Percentiles rank a stretch among this genome's conserved stretches.
Evolutionary conservation across 768 basidiomycete species (phyloP).

Genomic region (Boletus pseudo-olivaceus): DNA sequence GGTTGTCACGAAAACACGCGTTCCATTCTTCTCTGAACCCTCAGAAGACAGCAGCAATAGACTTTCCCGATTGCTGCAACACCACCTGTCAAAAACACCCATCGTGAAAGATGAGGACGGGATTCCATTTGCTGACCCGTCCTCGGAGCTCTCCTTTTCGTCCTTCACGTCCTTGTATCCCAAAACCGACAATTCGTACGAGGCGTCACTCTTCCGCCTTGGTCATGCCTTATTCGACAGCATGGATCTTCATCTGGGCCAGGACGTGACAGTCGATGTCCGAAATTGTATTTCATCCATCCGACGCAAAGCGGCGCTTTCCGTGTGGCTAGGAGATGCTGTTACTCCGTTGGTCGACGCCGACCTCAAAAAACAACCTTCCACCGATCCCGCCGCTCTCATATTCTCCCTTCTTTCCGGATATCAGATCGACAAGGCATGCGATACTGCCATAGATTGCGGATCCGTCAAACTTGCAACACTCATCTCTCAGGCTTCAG

Average conservation of each 20-base stretch:
- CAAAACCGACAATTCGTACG: conserved; percentile 63
- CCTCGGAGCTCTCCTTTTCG: conserved; percentile 64
- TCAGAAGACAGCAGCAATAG: conserved; percentile 36
- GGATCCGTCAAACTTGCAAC: conserved; percentile 85
- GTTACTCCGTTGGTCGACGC: conserved; percentile 70
- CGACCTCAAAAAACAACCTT: conserved; percentile 54
- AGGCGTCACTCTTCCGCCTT: conserved; percentile 83
- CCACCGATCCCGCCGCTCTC: conserved; percentile 42
- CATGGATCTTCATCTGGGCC: conserved; percentile 60
- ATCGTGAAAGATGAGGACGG: conserved; percentile 69
- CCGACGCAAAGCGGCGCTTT: conserved; percentile 74
- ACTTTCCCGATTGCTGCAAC: conserved; percentile 63
- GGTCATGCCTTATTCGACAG: conserved; percentile 87
- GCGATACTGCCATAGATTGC: conserved; percentile 65
- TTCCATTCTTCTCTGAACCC: conserved; percentile 38
- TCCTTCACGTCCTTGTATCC: conserved; percentile 75
- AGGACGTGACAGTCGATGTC: conserved; percentile 54
- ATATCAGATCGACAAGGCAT: conserved; percentile 83
- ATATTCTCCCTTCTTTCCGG: conserved; percentile 83
- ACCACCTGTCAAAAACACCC: conserved; percentile 71
- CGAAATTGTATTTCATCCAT: conserved; percentile 58
- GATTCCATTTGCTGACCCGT: conserved; percentile 66
- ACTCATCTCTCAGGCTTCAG: conserved; percentile 81
- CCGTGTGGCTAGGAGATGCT: conserved; percentile 77
- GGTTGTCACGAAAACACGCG: conserved; percentile 47